Percentiles rank a stretch among this genome's conserved stretches.
phyloP scores from a whole-genome alignment of 768 basidiomycete species.

The Auricularia heimuer region DNA sequence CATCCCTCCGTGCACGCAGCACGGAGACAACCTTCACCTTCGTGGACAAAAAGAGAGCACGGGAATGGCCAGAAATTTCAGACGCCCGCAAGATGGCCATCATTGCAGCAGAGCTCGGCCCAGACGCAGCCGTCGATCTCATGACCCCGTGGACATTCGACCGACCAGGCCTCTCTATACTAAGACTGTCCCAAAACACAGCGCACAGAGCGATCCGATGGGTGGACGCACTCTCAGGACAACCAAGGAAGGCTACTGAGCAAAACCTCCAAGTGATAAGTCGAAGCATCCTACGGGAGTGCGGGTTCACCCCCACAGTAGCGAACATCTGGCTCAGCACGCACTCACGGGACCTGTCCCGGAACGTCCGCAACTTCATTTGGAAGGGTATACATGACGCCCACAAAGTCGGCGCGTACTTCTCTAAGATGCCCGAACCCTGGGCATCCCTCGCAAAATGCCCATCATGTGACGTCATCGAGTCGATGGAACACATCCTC shows the following conservation, averaged over 20 bases:
- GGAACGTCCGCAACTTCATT: neutral
- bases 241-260: neutral
- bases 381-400: constrained; percentile 15
- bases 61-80: too few species aligned
- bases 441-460: constrained; percentile 8
- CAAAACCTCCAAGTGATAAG: neutral
- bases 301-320: too few species aligned
- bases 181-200: neutral
- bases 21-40: too few species aligned
- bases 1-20: too few species aligned
- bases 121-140: too few species aligned
- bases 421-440: neutral
- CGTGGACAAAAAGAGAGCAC: too few species aligned
- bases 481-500: constrained; percentile 16
- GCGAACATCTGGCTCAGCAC: too few species aligned
- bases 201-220: neutral
- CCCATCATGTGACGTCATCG: constrained; percentile 6
- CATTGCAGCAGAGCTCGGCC: too few species aligned
- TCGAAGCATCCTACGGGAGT: neutral
- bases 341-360: neutral
- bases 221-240: neutral
- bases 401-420: constrained; percentile 13
- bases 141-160: neutral
- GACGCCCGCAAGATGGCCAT: too few species aligned
- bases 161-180: neutral